Percentiles rank a stretch among this genome's conserved stretches.
Conservation (phyloP, 768 basidiomycete genomes). For the Cystoderma amianthinum region DNA sequence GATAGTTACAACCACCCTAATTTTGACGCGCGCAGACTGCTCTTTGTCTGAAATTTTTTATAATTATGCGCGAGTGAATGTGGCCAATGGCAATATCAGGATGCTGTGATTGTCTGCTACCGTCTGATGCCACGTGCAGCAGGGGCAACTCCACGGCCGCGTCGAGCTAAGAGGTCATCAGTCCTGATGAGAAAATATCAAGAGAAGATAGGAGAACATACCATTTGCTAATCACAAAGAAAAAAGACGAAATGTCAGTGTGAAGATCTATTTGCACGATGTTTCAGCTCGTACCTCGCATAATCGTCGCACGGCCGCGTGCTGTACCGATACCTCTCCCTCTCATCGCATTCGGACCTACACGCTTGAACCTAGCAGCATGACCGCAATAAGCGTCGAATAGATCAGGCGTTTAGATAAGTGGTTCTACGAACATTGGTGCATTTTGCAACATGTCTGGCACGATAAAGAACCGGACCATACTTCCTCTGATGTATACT, state of each 20-base stretch:
- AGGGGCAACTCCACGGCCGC: slow-evolving; percentile 73
- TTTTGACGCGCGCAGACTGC: not conserved
- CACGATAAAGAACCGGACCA: slow-evolving; percentile 98
- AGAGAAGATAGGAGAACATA: slow-evolving; percentile 22
- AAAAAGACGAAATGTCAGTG: slow-evolving; percentile 3
- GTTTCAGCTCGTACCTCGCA: slow-evolving; percentile 67
- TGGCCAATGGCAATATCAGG: not conserved
- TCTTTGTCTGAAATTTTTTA: not conserved
- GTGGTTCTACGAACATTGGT: slow-evolving; percentile 70
- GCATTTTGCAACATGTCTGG: slow-evolving; percentile 99
- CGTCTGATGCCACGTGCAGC: slow-evolving; percentile 78
- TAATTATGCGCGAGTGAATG: not conserved
- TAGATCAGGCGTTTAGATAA: slow-evolving; percentile 1
- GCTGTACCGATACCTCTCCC: slow-evolving; percentile 99
- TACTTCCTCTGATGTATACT: slow-evolving; percentile 97
- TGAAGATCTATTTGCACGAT: not conserved
- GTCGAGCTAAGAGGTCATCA: slow-evolving; percentile 53
- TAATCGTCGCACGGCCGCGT: slow-evolving; percentile 96
- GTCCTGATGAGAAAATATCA: slow-evolving; percentile 1
- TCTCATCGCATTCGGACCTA: slow-evolving; percentile 97
- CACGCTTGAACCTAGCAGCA: slow-evolving; percentile 88
- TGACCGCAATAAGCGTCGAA: slow-evolving; percentile 5
- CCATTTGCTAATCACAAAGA: slow-evolving; percentile 58
- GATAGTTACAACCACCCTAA: not conserved
- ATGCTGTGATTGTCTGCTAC: slow-evolving; percentile 21